Evolutionary conservation across 805 yeast species (phyloP).

Genomic region (Metschnikowia proteae): DNA sequence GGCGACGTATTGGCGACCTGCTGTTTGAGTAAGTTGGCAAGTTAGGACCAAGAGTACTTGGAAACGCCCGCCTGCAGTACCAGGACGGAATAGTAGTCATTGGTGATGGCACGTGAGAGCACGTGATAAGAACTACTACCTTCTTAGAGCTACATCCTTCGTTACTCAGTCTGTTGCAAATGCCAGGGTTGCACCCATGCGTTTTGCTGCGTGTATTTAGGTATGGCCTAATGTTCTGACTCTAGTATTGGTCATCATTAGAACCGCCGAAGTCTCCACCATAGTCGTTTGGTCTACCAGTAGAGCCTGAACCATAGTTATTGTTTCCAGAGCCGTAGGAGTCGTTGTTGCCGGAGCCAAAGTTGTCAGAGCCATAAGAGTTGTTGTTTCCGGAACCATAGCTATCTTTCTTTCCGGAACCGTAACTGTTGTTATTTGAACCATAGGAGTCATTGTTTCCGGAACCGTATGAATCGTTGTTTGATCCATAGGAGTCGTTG

Average conservation of each 20-base stretch:
- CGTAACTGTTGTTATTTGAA: neutral
- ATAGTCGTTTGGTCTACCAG: neutral
- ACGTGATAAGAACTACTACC: too few species aligned
- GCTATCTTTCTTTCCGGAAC: neutral
- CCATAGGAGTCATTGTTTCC: constrained; percentile 2
- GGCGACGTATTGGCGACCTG: too few species aligned
- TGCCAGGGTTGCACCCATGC: too few species aligned
- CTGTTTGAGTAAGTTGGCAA: too few species aligned
- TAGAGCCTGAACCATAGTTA: constrained; percentile 13
- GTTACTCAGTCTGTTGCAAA: too few species aligned
- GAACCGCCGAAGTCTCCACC: neutral
- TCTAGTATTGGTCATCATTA: neutral
- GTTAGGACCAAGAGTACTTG: too few species aligned
- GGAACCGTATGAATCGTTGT: constrained; percentile 17
- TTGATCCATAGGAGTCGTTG: constrained; percentile 17
- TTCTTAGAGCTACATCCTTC: too few species aligned
- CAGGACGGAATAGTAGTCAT: too few species aligned
- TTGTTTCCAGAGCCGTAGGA: constrained; percentile 21
- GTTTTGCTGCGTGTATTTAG: too few species aligned
- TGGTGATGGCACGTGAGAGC: too few species aligned
- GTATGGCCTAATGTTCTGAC: too few species aligned
- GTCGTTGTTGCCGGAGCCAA: constrained; percentile 19
- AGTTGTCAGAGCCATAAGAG: constrained; percentile 12
- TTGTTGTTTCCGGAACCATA: neutral
- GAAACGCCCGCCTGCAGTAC: too few species aligned